phyloP scores from a whole-genome alignment of 1,284 basidiomycete genomes.

The Microbotryum silenes-acaulis region DNA sequence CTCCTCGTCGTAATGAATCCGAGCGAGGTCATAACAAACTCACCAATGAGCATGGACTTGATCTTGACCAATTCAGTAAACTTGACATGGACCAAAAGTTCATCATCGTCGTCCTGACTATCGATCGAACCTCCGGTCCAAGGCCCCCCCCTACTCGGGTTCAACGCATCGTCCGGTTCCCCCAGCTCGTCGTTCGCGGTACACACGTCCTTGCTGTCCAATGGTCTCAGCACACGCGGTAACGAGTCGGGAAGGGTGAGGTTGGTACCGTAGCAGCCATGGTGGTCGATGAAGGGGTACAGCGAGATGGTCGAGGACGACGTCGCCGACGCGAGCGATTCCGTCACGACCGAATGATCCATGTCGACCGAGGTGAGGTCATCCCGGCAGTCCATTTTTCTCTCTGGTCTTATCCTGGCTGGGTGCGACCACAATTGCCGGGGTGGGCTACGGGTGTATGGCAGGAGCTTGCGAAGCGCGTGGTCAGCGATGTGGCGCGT shows the following conservation, averaged over 20 bases:
- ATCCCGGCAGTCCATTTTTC: constrained; percentile 22
- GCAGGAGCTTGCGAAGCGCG: too few relatives aligned
- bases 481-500: too few relatives aligned
- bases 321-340: constrained; percentile 5
- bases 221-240: constrained; percentile 17
- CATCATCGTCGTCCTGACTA: constrained; percentile 26
- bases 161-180: constrained; percentile 54
- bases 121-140: constrained; percentile 44
- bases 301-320: constrained; percentile 20
- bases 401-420: too few relatives aligned
- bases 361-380: constrained; percentile 28
- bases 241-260: constrained; percentile 3
- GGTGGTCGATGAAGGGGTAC: constrained; percentile 23
- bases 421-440: too few relatives aligned
- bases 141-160: constrained; percentile 56
- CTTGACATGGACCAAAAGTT: constrained; percentile 62
- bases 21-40: constrained; percentile 42
- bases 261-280: constrained; percentile 19
- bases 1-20: not conserved
- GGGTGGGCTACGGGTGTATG: too few relatives aligned
- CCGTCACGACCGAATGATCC: constrained; percentile 1
- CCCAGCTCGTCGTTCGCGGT: constrained; percentile 69
- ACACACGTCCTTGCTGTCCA: constrained; percentile 55
- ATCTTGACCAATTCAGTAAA: constrained; percentile 68
- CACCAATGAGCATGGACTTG: constrained; percentile 54